Base-by-base conservation (phyloP, 768 basidiomycete species). In the Mycena epipterygia region DNA sequence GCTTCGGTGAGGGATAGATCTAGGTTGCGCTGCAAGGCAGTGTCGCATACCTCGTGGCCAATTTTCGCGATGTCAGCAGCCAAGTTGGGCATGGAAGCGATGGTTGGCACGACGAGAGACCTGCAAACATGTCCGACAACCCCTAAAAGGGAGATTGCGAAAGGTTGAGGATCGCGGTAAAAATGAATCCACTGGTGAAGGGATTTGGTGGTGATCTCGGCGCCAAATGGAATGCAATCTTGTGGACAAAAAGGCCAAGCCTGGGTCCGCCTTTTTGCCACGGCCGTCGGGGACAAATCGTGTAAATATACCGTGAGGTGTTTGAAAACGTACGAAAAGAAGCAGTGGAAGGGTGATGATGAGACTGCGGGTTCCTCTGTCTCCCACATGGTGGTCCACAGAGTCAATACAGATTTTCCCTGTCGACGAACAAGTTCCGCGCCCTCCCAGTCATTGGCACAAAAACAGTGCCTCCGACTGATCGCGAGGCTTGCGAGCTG, bases 181-280 rank as follows among this genome's bases (percentile, higher is more conserved):
- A 64, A 17, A 44, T 55, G 63, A n/a, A 64, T 64, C 63, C 63
- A 64, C 52, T 64, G 63, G 51, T 44, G 63, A 27, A 64, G 49
- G 29, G 51, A 64, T 30, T 64, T 64, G 63, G 56, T 32, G 30
- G 63, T 64, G 17, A 7, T 56, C 16, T 64, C 63, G 7, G 63
- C n/a, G 25, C 63, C 63, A 9, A 55, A 39, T 7, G 63, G 63
- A 19, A 48, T 57, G 42, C 63, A 64, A 16, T 55, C 63, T 27
- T 64, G n/a, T 1, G 63, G 63, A 11, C 39, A 55, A 29, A 64
- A 56, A 13, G 63, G 63, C 64, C 53, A 65, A 19, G 49, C 55
- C 42, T 32, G 41, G 19, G 55, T 64, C 42, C 44, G 25, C 27
- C 52, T 32, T 27, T 42, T 64, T 42, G 52, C 63, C 19, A 56